Percentiles rank a stretch among this genome's conserved stretches.
Conservation (phyloP, 1,284 basidiomycete genomes). For the Apiotrichum siamense region DNA sequence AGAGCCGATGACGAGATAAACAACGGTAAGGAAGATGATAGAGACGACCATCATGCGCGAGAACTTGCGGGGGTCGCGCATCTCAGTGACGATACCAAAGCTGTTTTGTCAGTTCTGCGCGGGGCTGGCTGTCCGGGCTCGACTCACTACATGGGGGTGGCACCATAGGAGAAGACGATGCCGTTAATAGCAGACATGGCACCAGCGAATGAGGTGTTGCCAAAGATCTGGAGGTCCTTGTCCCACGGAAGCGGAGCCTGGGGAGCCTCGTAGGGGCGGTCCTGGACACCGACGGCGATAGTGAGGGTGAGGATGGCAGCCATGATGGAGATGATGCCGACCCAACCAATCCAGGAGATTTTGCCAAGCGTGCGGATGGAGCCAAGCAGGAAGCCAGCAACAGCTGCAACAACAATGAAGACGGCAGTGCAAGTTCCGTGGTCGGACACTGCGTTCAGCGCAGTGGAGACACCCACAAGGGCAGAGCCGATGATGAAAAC, state of each 20-base stretch:
- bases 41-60: conserved; percentile 29
- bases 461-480: conserved; percentile 23
- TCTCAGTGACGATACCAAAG: conserved; percentile 41
- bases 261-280: conserved; percentile 33
- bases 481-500: conserved; percentile 27
- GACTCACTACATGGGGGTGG: conserved; percentile 26
- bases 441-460: conserved; percentile 20
- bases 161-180: conserved; percentile 35
- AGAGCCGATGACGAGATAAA: conserved; percentile 29
- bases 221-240: conserved; percentile 28
- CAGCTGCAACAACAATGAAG: conserved; percentile 35
- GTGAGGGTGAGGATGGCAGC: conserved; percentile 42
- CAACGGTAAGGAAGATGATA: conserved; percentile 25
- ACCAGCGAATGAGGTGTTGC: conserved; percentile 25
- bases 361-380: conserved; percentile 40
- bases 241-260: conserved; percentile 24
- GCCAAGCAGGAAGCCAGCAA: conserved; percentile 32
- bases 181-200: conserved; percentile 35
- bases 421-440: conserved; percentile 26
- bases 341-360: conserved; percentile 45
- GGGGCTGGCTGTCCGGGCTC: not conserved
- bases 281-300: conserved; percentile 43
- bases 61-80: conserved; percentile 34
- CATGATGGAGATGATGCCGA: conserved; percentile 30
- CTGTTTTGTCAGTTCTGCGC: not conserved